Evolutionary conservation across 83 land plant genomes (phyloP), one percentile per base, ranked within the genome.

Genomic region (Picea abies): DNA sequence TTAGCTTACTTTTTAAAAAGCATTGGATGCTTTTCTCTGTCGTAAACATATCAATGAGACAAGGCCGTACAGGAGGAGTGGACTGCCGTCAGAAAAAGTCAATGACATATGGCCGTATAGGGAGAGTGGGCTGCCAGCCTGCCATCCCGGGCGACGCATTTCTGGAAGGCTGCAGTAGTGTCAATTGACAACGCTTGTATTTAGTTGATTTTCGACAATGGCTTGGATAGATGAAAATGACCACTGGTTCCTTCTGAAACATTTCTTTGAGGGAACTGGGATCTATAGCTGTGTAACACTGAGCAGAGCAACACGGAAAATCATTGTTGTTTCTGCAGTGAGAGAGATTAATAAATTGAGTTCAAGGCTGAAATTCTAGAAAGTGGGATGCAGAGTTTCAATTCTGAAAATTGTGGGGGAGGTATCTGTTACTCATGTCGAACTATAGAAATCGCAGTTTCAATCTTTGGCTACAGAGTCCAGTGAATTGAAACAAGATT

Each of bases 221-320:
- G 96, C 93, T 16, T 94, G 93, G 93, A 92, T 92, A 83, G 96
- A 94, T 87, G 89, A 84, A 62, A 61, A 83, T 60, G 95, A 82
- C 3, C 75, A 25, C 10, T 89, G 90, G 84, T 92, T 92, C 83
- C 89, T 90, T 79, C 92, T 94, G 15, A 89, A 90, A 69, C 25
- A 80, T 23, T 82, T 22, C 79, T 5, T 83, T 80, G 86, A 80
- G 29, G 75, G 60, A 32, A 82, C 5, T 17, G 39, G 62, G 39
- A 69, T 58, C 76, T 7, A 56, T 56, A 11, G 29, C 68, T 20
- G 23, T 11, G n/a, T n/a, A 69, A 85, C n/a, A 22, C 37, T 63
- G 85, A 52, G 26, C 12, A 60, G 44, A 65, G 65, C 58, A 17
- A 58, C 14, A 77, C 58, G 35, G 32, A 23, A 29, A 58, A 22